Evolutionary conservation across 2,329 filamentous ascomycete genomes (phyloP).

Genomic region (Fusarium sp.): DNA sequence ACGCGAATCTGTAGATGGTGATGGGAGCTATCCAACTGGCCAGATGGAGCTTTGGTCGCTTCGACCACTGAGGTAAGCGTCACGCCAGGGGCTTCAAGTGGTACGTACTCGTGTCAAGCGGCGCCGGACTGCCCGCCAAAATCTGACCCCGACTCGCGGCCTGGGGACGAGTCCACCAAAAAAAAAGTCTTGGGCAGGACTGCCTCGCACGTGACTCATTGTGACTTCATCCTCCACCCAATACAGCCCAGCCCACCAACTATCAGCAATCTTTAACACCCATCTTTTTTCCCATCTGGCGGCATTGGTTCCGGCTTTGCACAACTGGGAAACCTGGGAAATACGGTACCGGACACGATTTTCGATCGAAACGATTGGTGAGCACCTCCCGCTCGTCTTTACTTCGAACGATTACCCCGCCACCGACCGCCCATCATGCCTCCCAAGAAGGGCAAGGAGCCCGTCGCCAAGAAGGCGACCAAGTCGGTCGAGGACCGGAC

Average conservation of each 20-base stretch:
- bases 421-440: slow-evolving; percentile 69
- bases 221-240: slow-evolving; percentile 46
- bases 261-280: slow-evolving; percentile 41
- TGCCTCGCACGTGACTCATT: slow-evolving; percentile 39
- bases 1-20: slow-evolving; percentile 19
- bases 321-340: slow-evolving; percentile 21
- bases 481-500: slow-evolving; percentile 92
- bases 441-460: slow-evolving; percentile 73
- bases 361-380: slow-evolving; percentile 9
- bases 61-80: slow-evolving; percentile 21
- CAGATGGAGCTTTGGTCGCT: slow-evolving; percentile 43
- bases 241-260: slow-evolving; percentile 45
- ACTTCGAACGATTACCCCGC: slow-evolving; percentile 42
- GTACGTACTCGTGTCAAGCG: slow-evolving; percentile 36
- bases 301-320: slow-evolving; percentile 27
- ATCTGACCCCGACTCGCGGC: slow-evolving; percentile 1
- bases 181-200: slow-evolving; percentile 34
- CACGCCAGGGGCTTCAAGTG: background rate
- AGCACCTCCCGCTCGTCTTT: slow-evolving; percentile 19
- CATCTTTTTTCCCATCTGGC: slow-evolving; percentile 34
- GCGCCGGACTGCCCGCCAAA: background rate
- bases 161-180: slow-evolving; percentile 5
- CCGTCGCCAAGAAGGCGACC: slow-evolving; percentile 66
- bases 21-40: slow-evolving; percentile 40
- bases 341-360: background rate